phyloP scores from a whole-genome alignment of 768 basidiomycete genomes.

The Mycena maculata region DNA sequence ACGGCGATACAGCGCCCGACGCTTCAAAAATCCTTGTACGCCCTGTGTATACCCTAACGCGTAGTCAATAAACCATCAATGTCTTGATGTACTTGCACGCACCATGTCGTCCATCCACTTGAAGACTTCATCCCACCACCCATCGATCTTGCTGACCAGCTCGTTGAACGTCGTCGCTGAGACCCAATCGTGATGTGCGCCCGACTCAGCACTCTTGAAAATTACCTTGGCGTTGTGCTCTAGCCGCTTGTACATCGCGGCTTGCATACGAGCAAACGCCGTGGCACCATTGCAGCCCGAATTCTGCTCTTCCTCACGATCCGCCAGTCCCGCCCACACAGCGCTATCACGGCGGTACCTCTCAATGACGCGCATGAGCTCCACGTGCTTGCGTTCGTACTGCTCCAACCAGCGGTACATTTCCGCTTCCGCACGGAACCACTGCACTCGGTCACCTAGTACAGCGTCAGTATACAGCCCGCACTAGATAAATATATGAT shows the following conservation, averaged over 20 bases:
- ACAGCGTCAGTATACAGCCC: background rate
- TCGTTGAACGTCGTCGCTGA: no score
- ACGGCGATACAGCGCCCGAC: no score
- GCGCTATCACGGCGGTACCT: background rate
- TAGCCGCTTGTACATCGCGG: no score
- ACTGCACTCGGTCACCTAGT: constrained; percentile 27
- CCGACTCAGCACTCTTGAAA: no score
- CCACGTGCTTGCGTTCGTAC: no score
- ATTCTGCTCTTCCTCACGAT: background rate
- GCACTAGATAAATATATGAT: background rate
- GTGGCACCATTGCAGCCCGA: background rate
- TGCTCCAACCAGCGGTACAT: background rate
- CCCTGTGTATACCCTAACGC: background rate
- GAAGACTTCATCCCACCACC: background rate
- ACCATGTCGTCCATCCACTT: no score
- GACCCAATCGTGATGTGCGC: no score
- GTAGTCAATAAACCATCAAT: background rate
- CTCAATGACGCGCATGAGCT: background rate
- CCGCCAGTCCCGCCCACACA: background rate
- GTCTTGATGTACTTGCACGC: no score
- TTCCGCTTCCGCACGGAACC: constrained; percentile 8
- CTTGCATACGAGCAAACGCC: background rate
- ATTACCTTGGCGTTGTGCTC: no score
- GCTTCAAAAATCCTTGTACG: background rate
- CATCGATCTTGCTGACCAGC: background rate